Conservation (phyloP, 768 basidiomycete species). For the Nidularia pulvinata region DNA sequence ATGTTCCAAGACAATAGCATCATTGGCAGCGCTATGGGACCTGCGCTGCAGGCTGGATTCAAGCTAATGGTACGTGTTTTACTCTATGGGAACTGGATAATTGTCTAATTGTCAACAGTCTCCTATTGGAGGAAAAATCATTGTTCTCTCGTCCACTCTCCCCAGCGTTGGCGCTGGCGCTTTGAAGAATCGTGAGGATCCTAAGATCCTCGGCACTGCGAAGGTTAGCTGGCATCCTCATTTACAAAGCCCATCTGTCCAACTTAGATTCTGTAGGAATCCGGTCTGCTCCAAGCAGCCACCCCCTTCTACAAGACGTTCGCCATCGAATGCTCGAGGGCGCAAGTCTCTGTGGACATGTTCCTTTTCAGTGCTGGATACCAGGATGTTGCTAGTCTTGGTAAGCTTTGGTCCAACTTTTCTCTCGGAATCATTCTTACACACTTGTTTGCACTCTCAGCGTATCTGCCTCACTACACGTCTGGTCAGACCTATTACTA, state of each 20-base stretch:
- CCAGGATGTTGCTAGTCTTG: conserved; percentile 93
- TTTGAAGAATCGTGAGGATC: conserved; percentile 95
- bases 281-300: conserved; percentile 88
- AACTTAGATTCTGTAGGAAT: conserved; percentile 59
- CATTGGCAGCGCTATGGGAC: conserved; percentile 92
- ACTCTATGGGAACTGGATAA: not conserved
- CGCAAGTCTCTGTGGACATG: conserved; percentile 99
- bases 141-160: conserved; percentile 82
- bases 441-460: conserved; percentile 32
- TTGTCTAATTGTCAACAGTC: conserved; percentile 41
- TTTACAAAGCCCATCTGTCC: not conserved
- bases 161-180: conserved; percentile 90
- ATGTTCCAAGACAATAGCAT: conserved; percentile 99
- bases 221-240: conserved; percentile 52
- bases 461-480: conserved; percentile 94
- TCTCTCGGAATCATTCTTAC: not conserved
- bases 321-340: conserved; percentile 96
- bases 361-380: conserved; percentile 95
- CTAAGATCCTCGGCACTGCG: conserved; percentile 91
- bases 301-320: conserved; percentile 98
- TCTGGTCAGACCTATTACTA: conserved; percentile 99
- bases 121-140: conserved; percentile 93
- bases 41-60: conserved; percentile 94
- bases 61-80: conserved; percentile 74
- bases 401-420: conserved; percentile 34